Evolutionary conservation across 1,139 yeast species (phyloP), one percentile per base, ranked within the genome.

Genomic region (Suhomyces terraborum): DNA sequence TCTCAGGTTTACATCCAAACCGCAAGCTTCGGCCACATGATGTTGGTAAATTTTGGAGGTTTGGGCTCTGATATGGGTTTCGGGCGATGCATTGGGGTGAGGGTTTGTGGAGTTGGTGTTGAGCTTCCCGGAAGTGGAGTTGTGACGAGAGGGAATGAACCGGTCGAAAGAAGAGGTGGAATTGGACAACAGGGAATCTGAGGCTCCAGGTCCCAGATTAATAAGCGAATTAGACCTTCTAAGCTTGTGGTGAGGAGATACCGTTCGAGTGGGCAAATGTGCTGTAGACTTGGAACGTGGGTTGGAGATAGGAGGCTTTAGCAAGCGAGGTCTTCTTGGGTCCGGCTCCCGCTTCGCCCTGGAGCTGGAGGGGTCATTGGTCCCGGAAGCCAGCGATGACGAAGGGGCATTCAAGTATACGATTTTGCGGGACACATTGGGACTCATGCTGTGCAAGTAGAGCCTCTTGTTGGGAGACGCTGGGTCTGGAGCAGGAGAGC

Each of bases 21-120:
- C 98, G 61, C 97, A 89, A 0, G 97, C 97, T 60, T 87, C 88
- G 0, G 98, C 98, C 8, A 91, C 96, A 36, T 88, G 84, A 53
- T 83, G 81, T 61, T 86, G 87, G 60, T 88, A 88, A 4, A 84
- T 81, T 50, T 79, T 74, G 28, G 82, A 75, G 2, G 87, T 80
- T 58, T 84, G 89, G 2, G 85, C 84, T 54, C 79, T 79, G 31
- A 85, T 78, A 60, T 84, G 77, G 7, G 75, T 69, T 49, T 69
- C 71, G 8, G 79, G 78, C 32, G 76, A 70, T 23, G 77, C 77
- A 54, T 70, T 70, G 4, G 77, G 77, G 42, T 61, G 73, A 8
- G 77, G 77, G 25, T 50, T 53, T 16, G 55, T 50, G 20, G 53
- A 54, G 20, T 59, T 54, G 7, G 72, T 59, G 26, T 66, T 61